These are phyloP conservation scores for Magnaporthiopsis poae DNA, from an alignment of 2,329 filamentous ascomycete genomes.

Conservation along the genomic window DNA sequence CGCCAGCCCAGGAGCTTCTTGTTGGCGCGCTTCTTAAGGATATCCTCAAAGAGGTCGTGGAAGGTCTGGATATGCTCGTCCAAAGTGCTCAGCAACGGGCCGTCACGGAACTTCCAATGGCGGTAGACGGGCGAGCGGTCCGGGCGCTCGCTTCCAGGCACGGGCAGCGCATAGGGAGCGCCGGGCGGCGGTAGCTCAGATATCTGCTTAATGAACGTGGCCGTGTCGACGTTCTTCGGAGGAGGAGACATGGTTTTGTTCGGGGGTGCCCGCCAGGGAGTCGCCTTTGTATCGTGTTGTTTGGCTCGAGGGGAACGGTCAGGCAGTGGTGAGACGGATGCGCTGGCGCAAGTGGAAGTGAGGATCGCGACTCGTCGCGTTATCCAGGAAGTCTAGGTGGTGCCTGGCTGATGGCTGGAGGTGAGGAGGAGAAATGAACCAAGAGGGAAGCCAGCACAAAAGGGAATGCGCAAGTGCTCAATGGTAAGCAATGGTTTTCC, in stretches of 20 bases:
- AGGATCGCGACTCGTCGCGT: not conserved
- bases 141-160: slow-evolving; percentile 65
- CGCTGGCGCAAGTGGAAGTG: not conserved
- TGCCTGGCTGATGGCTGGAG: not conserved
- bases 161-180: slow-evolving; percentile 63
- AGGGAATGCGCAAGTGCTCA: not conserved
- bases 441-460: not conserved
- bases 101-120: slow-evolving; percentile 68
- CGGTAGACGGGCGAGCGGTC: slow-evolving; percentile 71
- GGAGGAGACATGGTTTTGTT: slow-evolving; percentile 27
- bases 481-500: not conserved
- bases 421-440: not conserved
- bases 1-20: slow-evolving; percentile 70
- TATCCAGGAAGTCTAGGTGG: not conserved
- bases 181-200: slow-evolving; percentile 59
- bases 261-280: not conserved
- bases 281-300: not conserved
- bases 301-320: not conserved
- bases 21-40: slow-evolving; percentile 53
- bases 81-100: slow-evolving; percentile 58
- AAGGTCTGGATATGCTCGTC: slow-evolving; percentile 62
- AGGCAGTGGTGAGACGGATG: not conserved
- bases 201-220: slow-evolving; percentile 42
- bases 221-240: slow-evolving; percentile 18
- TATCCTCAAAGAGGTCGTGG: slow-evolving; percentile 70